A percentile compares a stretch with the other conserved stretches of the same genome.
Conservation (phyloP, 257 asterid species). For the Lithospermum erythrorhizon region DNA sequence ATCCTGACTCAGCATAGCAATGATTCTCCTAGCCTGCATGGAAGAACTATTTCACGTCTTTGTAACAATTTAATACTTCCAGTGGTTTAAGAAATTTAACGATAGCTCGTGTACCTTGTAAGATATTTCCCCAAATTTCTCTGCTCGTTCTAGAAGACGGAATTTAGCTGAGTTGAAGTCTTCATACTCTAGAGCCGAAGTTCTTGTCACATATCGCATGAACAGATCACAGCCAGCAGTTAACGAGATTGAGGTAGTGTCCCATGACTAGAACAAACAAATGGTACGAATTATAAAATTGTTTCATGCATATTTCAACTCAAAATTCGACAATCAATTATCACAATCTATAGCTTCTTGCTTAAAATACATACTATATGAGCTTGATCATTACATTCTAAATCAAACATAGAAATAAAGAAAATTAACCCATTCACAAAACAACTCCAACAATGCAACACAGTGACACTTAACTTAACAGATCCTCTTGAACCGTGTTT, state of each 20-base stretch:
- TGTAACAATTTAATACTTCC: background rate
- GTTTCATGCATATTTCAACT: background rate
- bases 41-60: constrained; percentile 7
- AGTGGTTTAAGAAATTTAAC: background rate
- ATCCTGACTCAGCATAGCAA: constrained; percentile 84
- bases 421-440: no score
- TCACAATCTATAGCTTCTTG: background rate
- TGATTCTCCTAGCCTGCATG: constrained; percentile 65
- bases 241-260: constrained; percentile 86
- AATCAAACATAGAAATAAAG: no score
- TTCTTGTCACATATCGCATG: constrained; percentile 88
- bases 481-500: no score
- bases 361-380: no score
- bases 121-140: constrained; percentile 91
- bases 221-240: constrained; percentile 91
- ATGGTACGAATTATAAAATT: constrained; percentile 2
- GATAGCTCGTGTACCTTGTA: constrained; percentile 37
- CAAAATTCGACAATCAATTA: background rate
- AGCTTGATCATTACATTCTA: no score
- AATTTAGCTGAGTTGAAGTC: constrained; percentile 78
- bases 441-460: no score
- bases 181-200: constrained; percentile 80
- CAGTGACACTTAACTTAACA: no score
- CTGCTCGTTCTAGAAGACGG: constrained; percentile 86
- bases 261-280: constrained; percentile 61